Percentiles rank a stretch among this genome's conserved stretches.
Evolutionary conservation across 2,329 filamentous ascomycete genomes (phyloP).

Genomic region (Diaporthe longicolla): DNA sequence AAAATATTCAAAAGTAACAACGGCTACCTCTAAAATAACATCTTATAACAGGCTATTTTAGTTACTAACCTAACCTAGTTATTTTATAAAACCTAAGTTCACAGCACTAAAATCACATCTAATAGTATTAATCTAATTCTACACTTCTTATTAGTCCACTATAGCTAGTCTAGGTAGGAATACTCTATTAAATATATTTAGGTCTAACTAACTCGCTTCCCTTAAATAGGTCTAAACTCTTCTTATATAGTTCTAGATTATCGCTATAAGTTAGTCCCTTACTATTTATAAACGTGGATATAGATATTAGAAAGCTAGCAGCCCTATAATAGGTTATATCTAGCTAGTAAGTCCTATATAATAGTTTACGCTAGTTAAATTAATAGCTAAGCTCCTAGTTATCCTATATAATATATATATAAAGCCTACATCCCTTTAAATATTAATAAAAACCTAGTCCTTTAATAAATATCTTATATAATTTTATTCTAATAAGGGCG

Average conservation of each 20-base stretch:
- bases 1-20: too few species aligned
- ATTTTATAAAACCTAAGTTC: background rate
- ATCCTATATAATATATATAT: background rate
- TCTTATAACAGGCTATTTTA: too few species aligned
- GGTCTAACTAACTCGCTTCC: too few species aligned
- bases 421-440: background rate
- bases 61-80: slow-evolving; percentile 7
- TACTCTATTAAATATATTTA: too few species aligned
- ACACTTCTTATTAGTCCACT: background rate
- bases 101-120: too few species aligned
- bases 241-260: background rate
- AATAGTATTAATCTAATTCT: too few species aligned
- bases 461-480: background rate
- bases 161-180: too few species aligned
- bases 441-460: background rate
- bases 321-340: background rate
- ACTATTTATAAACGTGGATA: background rate
- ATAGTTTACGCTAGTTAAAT: background rate
- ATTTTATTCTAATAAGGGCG: too few species aligned
- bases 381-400: background rate
- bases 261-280: background rate
- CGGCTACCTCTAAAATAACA: too few species aligned
- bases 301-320: background rate
- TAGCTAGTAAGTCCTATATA: background rate
- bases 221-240: too few species aligned